These are phyloP conservation scores for Ambispora gerdemannii DNA, from an alignment of 192 early-diverging fungal genomes.

Conservation along the genomic window DNA sequence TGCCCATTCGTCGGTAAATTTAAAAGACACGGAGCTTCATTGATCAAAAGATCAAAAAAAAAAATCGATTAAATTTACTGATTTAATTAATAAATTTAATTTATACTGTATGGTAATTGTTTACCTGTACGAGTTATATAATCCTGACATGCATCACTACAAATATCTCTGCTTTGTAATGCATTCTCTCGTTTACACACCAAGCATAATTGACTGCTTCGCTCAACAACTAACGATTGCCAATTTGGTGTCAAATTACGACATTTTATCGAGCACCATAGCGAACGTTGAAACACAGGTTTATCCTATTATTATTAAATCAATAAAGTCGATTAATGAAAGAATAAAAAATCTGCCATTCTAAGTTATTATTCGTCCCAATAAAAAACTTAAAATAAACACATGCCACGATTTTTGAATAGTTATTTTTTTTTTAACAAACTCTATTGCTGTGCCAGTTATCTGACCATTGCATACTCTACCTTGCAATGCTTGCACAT, in stretches of 20 bases:
- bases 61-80: not conserved
- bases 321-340: not conserved
- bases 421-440: too few species aligned
- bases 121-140: not conserved
- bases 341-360: too few species aligned
- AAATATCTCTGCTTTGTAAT: conserved; percentile 12
- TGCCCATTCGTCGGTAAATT: not conserved
- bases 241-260: conserved; percentile 22
- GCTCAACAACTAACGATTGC: not conserved
- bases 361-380: too few species aligned
- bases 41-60: not conserved
- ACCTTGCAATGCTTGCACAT: not conserved
- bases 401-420: too few species aligned
- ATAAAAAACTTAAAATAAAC: too few species aligned
- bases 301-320: not conserved
- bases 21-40: conserved; percentile 1
- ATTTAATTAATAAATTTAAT: not conserved
- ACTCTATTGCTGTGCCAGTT: too few species aligned
- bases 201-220: conserved; percentile 13
- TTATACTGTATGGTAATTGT: not conserved
- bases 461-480: not conserved
- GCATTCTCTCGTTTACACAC: not conserved
- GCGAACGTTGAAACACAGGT: not conserved
- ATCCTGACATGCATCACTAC: not conserved
- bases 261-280: conserved; percentile 28